These are phyloP conservation scores for Aspergillus carlsbadensis DNA, from an alignment of 495 filamentous ascomycete genomes.

Conservation along the genomic window DNA sequence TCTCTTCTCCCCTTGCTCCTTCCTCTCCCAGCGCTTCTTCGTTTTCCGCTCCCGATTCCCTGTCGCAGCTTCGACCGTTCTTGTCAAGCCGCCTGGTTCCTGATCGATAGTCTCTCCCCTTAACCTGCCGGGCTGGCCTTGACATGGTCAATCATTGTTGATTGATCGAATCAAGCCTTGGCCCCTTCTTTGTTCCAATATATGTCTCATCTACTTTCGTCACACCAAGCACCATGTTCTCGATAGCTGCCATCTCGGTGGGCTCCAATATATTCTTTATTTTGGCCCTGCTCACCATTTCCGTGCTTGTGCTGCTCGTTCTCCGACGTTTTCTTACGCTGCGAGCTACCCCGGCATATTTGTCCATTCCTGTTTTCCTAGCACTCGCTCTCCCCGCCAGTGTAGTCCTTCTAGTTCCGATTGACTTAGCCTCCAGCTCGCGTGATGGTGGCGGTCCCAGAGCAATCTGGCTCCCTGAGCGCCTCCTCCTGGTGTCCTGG, in stretches of 20 bases:
- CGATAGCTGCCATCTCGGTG: slow-evolving; percentile 39
- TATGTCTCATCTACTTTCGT: slow-evolving; percentile 18
- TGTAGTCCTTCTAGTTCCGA: slow-evolving; percentile 92
- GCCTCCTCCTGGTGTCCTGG: slow-evolving; percentile 79
- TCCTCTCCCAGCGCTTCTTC: slow-evolving; percentile 2
- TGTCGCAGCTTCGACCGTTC: neutral
- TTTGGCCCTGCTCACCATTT: slow-evolving; percentile 69
- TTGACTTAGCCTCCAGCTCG: slow-evolving; percentile 87
- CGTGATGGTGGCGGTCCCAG: slow-evolving; percentile 65
- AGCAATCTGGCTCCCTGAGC: slow-evolving; percentile 65
- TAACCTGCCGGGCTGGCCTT: slow-evolving; percentile 11
- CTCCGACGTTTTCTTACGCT: slow-evolving; percentile 86
- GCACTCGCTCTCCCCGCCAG: slow-evolving; percentile 88
- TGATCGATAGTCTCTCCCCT: slow-evolving; percentile 17
- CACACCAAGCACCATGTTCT: slow-evolving; percentile 21
- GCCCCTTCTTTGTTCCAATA: slow-evolving; percentile 1
- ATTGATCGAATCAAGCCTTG: slow-evolving; percentile 20
- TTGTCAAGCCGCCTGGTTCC: neutral
- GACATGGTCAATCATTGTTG: slow-evolving; percentile 21
- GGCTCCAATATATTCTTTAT: slow-evolving; percentile 75
- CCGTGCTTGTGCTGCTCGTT: slow-evolving; percentile 73
- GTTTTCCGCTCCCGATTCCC: neutral
- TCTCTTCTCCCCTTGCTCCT: slow-evolving; percentile 2
- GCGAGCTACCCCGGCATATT: slow-evolving; percentile 84
- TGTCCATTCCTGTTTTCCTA: slow-evolving; percentile 90